Evolutionary conservation across 495 filamentous ascomycete genomes (phyloP).

Genomic region (Podospora comata): DNA sequence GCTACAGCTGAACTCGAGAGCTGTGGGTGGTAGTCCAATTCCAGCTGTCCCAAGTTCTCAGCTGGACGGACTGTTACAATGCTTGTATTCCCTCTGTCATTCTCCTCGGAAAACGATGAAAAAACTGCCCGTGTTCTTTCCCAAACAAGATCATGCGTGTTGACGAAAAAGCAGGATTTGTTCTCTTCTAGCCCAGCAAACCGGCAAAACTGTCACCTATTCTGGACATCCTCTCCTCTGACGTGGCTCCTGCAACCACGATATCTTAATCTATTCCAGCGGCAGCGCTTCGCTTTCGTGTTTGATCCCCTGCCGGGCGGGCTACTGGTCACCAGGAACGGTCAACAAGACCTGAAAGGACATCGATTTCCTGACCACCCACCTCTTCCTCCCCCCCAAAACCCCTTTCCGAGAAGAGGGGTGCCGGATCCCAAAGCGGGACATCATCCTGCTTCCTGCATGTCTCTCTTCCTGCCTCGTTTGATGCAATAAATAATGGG

Average conservation of each 20-base stretch:
- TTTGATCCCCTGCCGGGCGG: not conserved
- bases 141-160: not conserved
- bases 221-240: constrained; percentile 13
- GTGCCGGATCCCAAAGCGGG: not conserved
- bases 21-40: no score
- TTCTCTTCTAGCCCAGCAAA: not conserved
- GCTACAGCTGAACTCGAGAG: not conserved
- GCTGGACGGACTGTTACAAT: not conserved
- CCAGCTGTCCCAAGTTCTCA: not conserved
- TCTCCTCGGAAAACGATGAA: not conserved
- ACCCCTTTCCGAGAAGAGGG: not conserved
- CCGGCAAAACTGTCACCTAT: not conserved
- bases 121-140: not conserved
- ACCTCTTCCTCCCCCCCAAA: not conserved
- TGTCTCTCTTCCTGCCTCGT: constrained; percentile 7
- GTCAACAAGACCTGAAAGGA: not conserved
- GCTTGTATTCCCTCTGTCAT: not conserved
- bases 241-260: constrained; percentile 29
- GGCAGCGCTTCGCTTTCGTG: not conserved
- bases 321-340: not conserved
- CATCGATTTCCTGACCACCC: not conserved
- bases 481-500: not conserved
- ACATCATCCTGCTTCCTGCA: constrained; percentile 7
- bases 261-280: not conserved
- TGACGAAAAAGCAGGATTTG: not conserved